These are phyloP conservation scores for Sporothrix brasiliensis DNA, from an alignment of 2,329 filamentous ascomycete genomes.

Conservation along the genomic window DNA sequence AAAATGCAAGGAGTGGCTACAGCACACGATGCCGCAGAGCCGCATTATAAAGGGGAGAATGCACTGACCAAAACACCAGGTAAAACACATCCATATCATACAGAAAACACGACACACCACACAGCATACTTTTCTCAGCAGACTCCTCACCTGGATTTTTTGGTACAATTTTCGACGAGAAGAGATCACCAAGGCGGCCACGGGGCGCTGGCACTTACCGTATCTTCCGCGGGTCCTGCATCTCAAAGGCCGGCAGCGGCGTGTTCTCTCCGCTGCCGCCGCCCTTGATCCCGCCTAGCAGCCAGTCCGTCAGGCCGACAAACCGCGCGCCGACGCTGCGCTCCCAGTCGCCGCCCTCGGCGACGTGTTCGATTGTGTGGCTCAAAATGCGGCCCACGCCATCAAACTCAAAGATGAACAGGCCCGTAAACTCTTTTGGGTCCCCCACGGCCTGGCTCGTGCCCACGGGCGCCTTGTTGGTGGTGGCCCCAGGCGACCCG, in stretches of 20 bases:
- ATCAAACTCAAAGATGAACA: constrained; percentile 97
- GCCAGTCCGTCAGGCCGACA: constrained; percentile 91
- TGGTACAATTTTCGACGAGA: background rate
- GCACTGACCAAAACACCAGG: background rate
- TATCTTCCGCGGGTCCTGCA: constrained; percentile 30
- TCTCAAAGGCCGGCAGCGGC: constrained; percentile 36
- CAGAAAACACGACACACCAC: background rate
- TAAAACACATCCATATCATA: too few relatives aligned
- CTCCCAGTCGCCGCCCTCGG: constrained; percentile 82
- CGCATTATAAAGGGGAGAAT: background rate
- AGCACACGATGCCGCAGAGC: too few relatives aligned
- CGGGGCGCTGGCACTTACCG: constrained; percentile 16
- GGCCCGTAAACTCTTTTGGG: constrained; percentile 75
- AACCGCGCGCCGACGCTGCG: constrained; percentile 78
- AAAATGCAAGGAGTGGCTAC: background rate
- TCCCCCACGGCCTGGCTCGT: constrained; percentile 38
- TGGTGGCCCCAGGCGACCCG: background rate
- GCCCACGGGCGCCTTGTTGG: constrained; percentile 46
- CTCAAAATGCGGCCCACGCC: constrained; percentile 77
- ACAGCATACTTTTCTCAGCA: background rate
- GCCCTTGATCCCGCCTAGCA: constrained; percentile 74
- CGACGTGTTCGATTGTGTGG: constrained; percentile 92
- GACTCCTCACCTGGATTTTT: background rate
- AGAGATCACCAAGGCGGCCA: background rate
- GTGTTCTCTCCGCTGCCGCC: constrained; percentile 36